These are phyloP conservation scores for Picea mariana DNA, from an alignment of 83 land plant genomes.

Conservation along the genomic window DNA sequence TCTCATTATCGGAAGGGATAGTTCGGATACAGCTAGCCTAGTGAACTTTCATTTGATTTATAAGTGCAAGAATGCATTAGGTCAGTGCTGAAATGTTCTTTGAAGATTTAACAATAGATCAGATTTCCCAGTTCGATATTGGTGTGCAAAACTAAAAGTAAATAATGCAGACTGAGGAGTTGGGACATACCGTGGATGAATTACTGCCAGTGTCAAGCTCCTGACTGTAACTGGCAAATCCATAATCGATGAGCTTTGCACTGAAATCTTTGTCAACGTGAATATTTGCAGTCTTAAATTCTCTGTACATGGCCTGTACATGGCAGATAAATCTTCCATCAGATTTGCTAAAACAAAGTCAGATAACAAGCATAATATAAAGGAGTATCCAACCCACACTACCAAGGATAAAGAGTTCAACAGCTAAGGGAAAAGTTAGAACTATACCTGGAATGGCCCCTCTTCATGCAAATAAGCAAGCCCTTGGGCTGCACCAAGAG, in stretches of 20 bases:
- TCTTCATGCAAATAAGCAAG: constrained; percentile 84
- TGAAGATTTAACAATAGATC: not conserved
- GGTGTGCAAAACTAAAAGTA: not conserved
- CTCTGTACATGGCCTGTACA: constrained; percentile 79
- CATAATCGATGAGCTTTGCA: constrained; percentile 94
- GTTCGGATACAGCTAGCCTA: not conserved
- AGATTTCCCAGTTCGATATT: not conserved
- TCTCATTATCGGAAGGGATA: not conserved
- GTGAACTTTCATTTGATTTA: not conserved
- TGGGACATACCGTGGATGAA: constrained; percentile 37
- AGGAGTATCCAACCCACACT: constrained; percentile 2
- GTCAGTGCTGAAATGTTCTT: not conserved
- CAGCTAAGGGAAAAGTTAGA: not conserved
- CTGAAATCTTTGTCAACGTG: constrained; percentile 85
- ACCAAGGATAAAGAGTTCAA: not conserved
- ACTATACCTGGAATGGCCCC: constrained; percentile 74
- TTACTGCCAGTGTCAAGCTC: constrained; percentile 35
- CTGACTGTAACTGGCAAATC: constrained; percentile 47
- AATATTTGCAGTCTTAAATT: constrained; percentile 72
- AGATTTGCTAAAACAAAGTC: not conserved
- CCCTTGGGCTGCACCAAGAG: constrained; percentile 89
- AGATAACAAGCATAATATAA: not conserved
- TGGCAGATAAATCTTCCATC: not conserved
- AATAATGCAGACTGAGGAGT: not conserved
- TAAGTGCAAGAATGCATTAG: not conserved